Evolutionary conservation across 352 stramenopile genomes (phyloP).

Genomic region (Pythium rishiriense): DNA sequence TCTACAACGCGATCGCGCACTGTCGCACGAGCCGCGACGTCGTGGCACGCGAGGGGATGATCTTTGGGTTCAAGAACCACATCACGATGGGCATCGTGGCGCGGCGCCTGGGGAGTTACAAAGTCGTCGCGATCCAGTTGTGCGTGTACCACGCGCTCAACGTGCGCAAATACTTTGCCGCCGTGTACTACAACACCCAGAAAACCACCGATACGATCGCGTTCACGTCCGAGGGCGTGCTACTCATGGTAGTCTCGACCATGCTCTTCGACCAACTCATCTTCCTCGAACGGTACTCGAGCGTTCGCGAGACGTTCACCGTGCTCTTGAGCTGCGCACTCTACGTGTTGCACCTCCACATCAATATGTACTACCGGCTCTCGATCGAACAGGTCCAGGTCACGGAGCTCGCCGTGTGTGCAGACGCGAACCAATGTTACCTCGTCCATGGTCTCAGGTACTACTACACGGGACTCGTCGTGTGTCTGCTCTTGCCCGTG

Average conservation of each 20-base stretch:
- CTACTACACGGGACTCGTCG: slow-evolving; percentile 12
- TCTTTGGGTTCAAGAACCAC: slow-evolving; percentile 25
- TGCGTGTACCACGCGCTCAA: slow-evolving; percentile 27
- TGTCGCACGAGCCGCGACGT: slow-evolving; percentile 19
- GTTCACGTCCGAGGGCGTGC: slow-evolving; percentile 21
- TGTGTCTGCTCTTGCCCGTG: slow-evolving; percentile 11
- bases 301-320: slow-evolving; percentile 24
- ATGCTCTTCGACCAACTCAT: slow-evolving; percentile 25
- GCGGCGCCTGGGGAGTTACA: slow-evolving; percentile 24
- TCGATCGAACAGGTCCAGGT: slow-evolving; percentile 16
- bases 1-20: slow-evolving; percentile 26
- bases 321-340: slow-evolving; percentile 13
- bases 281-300: slow-evolving; percentile 27
- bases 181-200: slow-evolving; percentile 24
- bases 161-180: slow-evolving; percentile 22
- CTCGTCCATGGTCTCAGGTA: slow-evolving; percentile 6
- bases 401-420: slow-evolving; percentile 17
- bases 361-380: slow-evolving; percentile 12
- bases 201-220: slow-evolving; percentile 30
- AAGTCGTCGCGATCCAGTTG: slow-evolving; percentile 26
- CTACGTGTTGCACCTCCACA: slow-evolving; percentile 8
- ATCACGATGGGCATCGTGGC: slow-evolving; percentile 28
- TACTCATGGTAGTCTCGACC: slow-evolving; percentile 24
- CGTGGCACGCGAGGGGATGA: slow-evolving; percentile 9
- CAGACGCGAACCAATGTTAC: slow-evolving; percentile 15